Conservation (phyloP, 1,284 basidiomycete genomes). For the Coniferiporia sulphurascens region DNA sequence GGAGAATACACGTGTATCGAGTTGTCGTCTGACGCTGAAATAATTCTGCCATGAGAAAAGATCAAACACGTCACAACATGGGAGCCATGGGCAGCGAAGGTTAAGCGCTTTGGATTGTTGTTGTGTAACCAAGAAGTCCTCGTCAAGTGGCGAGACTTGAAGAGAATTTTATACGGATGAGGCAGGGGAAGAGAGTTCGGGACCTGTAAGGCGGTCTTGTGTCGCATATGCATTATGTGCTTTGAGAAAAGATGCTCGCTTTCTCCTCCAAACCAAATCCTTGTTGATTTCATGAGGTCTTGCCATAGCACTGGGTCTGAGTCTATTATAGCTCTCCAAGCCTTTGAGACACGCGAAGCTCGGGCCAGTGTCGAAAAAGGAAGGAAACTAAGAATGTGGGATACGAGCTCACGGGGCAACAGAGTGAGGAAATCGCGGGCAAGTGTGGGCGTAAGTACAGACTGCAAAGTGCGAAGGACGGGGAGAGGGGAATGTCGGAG, state of each 20-base stretch:
- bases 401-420: constrained; percentile 80
- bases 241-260: constrained; percentile 67
- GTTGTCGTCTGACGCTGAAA: constrained; percentile 91
- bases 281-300: constrained; percentile 69
- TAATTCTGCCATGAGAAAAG: constrained; percentile 89
- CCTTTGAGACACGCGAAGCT: constrained; percentile 74
- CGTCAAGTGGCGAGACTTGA: constrained; percentile 79
- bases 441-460: constrained; percentile 77
- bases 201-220: constrained; percentile 37
- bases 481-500: constrained; percentile 80
- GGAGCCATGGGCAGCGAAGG: constrained; percentile 82
- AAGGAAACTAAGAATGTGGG: constrained; percentile 73
- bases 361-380: constrained; percentile 73
- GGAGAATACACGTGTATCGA: constrained; percentile 91
- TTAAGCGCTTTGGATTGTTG: constrained; percentile 68
- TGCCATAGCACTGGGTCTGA: constrained; percentile 82
- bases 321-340: constrained; percentile 81
- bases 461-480: constrained; percentile 77
- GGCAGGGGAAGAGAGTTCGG: constrained; percentile 54
- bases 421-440: constrained; percentile 85
- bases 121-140: constrained; percentile 73
- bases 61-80: constrained; percentile 92
- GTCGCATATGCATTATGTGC: constrained; percentile 55
- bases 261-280: constrained; percentile 81
- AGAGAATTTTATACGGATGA: constrained; percentile 82